phyloP scores from a whole-genome alignment of 2,329 filamentous ascomycete species.

The Magnaporthiopsis rhizophila region DNA sequence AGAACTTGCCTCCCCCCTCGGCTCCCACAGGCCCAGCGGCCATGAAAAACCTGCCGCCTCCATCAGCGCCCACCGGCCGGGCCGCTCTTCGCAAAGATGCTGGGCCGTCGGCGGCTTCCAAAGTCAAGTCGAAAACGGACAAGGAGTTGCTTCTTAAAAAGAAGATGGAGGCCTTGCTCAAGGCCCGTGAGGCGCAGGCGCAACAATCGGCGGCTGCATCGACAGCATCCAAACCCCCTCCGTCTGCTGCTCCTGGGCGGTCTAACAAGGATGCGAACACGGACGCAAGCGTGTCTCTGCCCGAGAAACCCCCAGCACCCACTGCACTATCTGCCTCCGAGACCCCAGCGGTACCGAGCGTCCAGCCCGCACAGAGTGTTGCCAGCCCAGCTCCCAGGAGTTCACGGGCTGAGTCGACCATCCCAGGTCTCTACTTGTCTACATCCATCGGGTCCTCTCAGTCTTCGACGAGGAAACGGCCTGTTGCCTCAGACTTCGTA shows the following conservation, averaged over 20 bases:
- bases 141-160: conserved; percentile 68
- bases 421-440: conserved; percentile 13
- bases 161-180: conserved; percentile 69
- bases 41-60: conserved; percentile 9
- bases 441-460: conserved; percentile 12
- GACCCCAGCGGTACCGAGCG: neutral
- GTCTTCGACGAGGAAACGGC: conserved; percentile 28
- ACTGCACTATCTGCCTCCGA: neutral
- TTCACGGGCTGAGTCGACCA: conserved; percentile 4
- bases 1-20: neutral
- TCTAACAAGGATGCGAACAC: neutral
- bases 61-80: conserved; percentile 6
- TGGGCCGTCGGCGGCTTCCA: conserved; percentile 8
- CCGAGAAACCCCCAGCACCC: neutral
- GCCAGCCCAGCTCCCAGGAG: neutral
- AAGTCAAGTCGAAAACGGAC: conserved; percentile 49
- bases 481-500: conserved; percentile 63
- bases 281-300: neutral
- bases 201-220: conserved; percentile 7
- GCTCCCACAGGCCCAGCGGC: conserved; percentile 9
- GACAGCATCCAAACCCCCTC: neutral
- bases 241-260: neutral
- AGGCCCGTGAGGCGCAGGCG: conserved; percentile 33
- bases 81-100: conserved; percentile 7
- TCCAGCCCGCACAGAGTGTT: neutral